Percentiles rank a stretch among this genome's conserved stretches.
These are phyloP conservation scores for Talaromyces ruber DNA, from an alignment of 495 filamentous ascomycete genomes.

Conservation along the genomic window DNA sequence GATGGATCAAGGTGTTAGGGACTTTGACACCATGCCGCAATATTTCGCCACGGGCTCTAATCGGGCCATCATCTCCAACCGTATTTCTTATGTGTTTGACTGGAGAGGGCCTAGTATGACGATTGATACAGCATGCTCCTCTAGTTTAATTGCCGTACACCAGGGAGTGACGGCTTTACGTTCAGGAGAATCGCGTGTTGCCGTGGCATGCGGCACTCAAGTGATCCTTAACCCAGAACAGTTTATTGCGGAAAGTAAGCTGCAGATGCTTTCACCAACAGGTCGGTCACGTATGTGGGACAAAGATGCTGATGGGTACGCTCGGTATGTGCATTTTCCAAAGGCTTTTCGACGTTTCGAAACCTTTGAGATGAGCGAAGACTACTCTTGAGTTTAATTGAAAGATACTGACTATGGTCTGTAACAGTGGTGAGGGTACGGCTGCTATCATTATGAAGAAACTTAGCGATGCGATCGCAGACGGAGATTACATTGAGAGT, in stretches of 20 bases:
- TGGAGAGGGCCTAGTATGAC: slow-evolving; percentile 22
- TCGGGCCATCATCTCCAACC: slow-evolving; percentile 23
- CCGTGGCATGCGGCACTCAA: too few species aligned
- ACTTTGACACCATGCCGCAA: slow-evolving; percentile 27
- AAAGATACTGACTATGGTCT: too few species aligned
- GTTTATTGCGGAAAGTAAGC: slow-evolving; percentile 9
- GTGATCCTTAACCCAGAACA: too few species aligned
- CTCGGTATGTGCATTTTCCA: too few species aligned
- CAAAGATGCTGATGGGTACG: slow-evolving; percentile 32
- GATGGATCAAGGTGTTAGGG: slow-evolving; percentile 23
- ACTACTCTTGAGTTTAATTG: too few species aligned
- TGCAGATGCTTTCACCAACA: slow-evolving; percentile 17
- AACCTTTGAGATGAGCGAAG: too few species aligned
- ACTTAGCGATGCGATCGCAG: slow-evolving; percentile 16
- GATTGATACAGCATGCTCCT: slow-evolving; percentile 31
- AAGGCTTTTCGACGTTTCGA: too few species aligned
- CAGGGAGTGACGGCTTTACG: slow-evolving; percentile 15
- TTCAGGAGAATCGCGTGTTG: slow-evolving; percentile 31
- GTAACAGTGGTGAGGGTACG: slow-evolving; percentile 35
- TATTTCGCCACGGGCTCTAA: slow-evolving; percentile 41
- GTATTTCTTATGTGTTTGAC: slow-evolving; percentile 27
- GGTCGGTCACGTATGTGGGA: slow-evolving; percentile 24
- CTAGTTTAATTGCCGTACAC: slow-evolving; percentile 24
- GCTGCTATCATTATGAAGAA: slow-evolving; percentile 25
- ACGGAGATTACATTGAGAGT: slow-evolving; percentile 29